Base-by-base conservation (phyloP, 257 asterid species). In the Paulownia fortunei region DNA sequence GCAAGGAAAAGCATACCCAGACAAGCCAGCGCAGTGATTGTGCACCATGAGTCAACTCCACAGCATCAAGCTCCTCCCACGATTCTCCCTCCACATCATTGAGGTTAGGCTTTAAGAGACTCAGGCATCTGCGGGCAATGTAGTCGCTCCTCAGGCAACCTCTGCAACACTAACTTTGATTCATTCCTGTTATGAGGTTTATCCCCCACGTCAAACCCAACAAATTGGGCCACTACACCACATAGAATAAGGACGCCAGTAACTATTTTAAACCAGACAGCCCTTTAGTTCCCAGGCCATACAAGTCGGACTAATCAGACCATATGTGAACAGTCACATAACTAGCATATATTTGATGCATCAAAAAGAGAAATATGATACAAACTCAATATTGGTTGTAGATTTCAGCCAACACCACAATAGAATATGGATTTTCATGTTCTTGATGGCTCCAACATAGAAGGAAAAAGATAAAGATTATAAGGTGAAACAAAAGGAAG, bases 1-100 rank as follows among this genome's bases (percentile, higher is more conserved):
- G 58, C 27, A 21, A 18, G 59, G 59, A 42, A 26, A 79, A 3
- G 4, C 86, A 49, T 93, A 95, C 99, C 99, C 99, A 95, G 26
- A 93, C 89, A 59, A 95, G 99, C 98, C 99, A 95, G 67, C 94
- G 93, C 66, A 95, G 91, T 3, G 98, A 95, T 36, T 67, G 86
- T 21, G 97, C 91, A 81, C 88, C 88, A 6, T 73, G 90, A 55
- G 85, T 73, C 67, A 95, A 82, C 47, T 90, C 91, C 27, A 70
- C 74, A 47, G 90, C 66, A 64, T 92, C 98, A 51, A 95, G 93
- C 79, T 95, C 99, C 90, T 95, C 99, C 99, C 99, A 95, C 10
- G 99, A 93, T 64, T 95, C 99, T 52, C 94, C 97, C 52, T 75
- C 94, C 32, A 83, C 82, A 34, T 86, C 82, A 26, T 83, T 86